Percentiles rank a stretch among this genome's conserved stretches.
phyloP scores from a whole-genome alignment of 441 rosid species.

The Erysimum pusillum region DNA sequence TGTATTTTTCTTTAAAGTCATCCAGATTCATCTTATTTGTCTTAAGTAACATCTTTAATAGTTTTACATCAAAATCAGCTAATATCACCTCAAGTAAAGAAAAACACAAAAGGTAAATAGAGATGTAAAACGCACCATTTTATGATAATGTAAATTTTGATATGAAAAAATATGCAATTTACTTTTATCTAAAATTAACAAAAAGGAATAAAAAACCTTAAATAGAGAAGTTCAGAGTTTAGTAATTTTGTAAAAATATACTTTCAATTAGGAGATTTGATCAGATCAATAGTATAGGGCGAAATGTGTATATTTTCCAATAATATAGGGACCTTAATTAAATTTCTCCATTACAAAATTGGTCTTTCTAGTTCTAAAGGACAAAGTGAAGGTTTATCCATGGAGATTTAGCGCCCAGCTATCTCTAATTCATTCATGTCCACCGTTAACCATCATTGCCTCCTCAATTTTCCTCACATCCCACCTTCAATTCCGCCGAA shows the following conservation, averaged over 20 bases:
- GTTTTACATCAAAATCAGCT: not conserved
- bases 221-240: too few relatives aligned
- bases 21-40: not conserved
- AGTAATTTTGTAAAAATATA: not conserved
- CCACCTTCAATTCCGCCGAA: conserved; percentile 34
- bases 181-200: too few relatives aligned
- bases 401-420: conserved; percentile 42
- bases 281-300: not conserved
- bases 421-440: conserved; percentile 54
- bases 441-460: conserved; percentile 49
- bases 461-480: conserved; percentile 42
- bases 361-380: not conserved
- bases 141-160: not conserved
- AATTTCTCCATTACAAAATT: not conserved
- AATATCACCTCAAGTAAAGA: not conserved
- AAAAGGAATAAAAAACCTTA: not conserved
- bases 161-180: not conserved
- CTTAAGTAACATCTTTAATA: not conserved
- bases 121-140: not conserved
- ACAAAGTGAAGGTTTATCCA: conserved; percentile 38
- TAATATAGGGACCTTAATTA: not conserved
- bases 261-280: not conserved
- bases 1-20: not conserved
- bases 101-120: not conserved
- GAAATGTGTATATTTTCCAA: not conserved